phyloP scores from a whole-genome alignment of 2,329 filamentous ascomycete species.

The Beauveria scarabaeidicola region DNA sequence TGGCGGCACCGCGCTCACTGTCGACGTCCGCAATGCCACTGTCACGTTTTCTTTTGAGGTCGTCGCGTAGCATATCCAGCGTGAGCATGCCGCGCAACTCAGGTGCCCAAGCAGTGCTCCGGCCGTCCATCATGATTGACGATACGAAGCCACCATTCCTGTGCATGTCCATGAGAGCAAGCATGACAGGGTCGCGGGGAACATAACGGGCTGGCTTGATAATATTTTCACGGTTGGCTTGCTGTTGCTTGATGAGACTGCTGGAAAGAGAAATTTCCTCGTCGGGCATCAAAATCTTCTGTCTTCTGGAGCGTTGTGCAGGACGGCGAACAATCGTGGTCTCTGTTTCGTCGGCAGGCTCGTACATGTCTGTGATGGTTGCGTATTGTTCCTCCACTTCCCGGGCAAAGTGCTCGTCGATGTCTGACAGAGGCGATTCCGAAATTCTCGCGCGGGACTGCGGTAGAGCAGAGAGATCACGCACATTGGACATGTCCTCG shows the following conservation, averaged over 20 bases:
- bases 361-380: conserved; percentile 51
- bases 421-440: conserved; percentile 62
- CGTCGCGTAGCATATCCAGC: conserved; percentile 68
- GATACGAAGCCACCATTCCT: conserved; percentile 84
- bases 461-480: conserved; percentile 37
- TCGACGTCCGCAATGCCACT: conserved; percentile 76
- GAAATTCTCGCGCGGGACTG: conserved; percentile 54
- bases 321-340: conserved; percentile 55
- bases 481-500: conserved; percentile 50
- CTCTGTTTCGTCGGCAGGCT: conserved; percentile 50
- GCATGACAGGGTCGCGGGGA: conserved; percentile 75
- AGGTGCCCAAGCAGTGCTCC: conserved; percentile 75
- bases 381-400: conserved; percentile 52
- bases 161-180: conserved; percentile 87
- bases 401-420: conserved; percentile 53
- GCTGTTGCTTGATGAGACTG: conserved; percentile 74
- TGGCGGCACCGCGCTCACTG: conserved; percentile 53
- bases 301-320: conserved; percentile 64
- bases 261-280: conserved; percentile 68
- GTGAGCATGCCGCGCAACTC: conserved; percentile 91
- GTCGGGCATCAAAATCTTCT: conserved; percentile 77
- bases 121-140: conserved; percentile 73
- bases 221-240: conserved; percentile 78
- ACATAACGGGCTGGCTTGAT: conserved; percentile 75
- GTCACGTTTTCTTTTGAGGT: conserved; percentile 90